Evolutionary conservation across 2,329 filamentous ascomycete genomes (phyloP).

Genomic region (Helotiales sp.): DNA sequence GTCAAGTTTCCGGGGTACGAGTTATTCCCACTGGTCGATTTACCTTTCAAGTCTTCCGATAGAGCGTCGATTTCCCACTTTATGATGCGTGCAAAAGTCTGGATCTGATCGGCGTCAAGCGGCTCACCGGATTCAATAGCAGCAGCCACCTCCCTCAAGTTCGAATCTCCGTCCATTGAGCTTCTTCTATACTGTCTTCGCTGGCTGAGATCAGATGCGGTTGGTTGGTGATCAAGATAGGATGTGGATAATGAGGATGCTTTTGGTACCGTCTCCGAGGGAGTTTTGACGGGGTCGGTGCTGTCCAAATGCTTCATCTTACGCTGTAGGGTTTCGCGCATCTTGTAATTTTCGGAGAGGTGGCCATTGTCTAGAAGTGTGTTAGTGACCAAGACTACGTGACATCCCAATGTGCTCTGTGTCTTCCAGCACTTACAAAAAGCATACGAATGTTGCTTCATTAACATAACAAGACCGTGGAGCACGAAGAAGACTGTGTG

Average conservation of each 20-base stretch:
- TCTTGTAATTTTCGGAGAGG: constrained; percentile 63
- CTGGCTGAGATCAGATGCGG: constrained; percentile 49
- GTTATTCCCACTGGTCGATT: constrained; percentile 54
- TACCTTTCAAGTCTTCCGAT: constrained; percentile 64
- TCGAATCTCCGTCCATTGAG: constrained; percentile 42
- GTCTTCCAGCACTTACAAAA: constrained; percentile 54
- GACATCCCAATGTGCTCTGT: background rate
- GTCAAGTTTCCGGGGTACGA: constrained; percentile 74
- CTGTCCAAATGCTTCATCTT: constrained; percentile 63
- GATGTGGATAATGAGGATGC: constrained; percentile 51
- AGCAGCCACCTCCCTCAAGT: constrained; percentile 64
- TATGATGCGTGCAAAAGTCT: constrained; percentile 68
- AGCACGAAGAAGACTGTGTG: constrained; percentile 80
- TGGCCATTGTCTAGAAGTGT: constrained; percentile 66
- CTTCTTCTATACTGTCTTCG: constrained; percentile 47
- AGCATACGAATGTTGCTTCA: constrained; percentile 83
- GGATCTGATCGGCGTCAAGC: constrained; percentile 65
- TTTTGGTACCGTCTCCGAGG: constrained; percentile 50
- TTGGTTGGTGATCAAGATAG: constrained; percentile 50
- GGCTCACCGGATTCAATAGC: constrained; percentile 65
- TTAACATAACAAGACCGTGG: constrained; percentile 75
- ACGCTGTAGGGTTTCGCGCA: constrained; percentile 50
- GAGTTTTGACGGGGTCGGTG: constrained; percentile 52
- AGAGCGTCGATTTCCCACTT: constrained; percentile 64
- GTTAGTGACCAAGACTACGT: constrained; percentile 17